Base-by-base conservation (phyloP, 129 eudicot genomes). In the Chrysanthemum seticuspe region DNA sequence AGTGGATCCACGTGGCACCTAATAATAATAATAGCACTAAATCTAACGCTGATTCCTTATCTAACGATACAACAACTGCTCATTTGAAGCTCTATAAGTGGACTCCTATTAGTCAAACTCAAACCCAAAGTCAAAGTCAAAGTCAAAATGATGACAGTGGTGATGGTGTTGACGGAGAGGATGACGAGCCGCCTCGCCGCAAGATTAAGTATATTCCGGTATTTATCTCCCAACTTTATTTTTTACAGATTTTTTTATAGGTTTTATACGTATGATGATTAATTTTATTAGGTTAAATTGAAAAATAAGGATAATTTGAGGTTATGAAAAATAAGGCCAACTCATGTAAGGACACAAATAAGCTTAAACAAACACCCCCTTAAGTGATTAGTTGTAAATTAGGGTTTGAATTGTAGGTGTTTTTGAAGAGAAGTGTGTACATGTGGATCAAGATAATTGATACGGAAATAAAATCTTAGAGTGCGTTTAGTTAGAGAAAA, bases 161-260 rank as follows among this genome's bases (percentile, higher is more conserved):
- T 23, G 83, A 80, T 60, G 85, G 76, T 44, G 56, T 31, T 34
- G 81, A 50, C 1, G 70, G 68, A 13, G 80, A 66, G 0, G 92
- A 92, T 70, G 78, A 83, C 2, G 91, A 88, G 64, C 78, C 84
- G 81, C 92, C 89, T 59, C 84, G 77, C 79, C 84, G 87, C n/a
- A 90, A 85, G 83, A 84, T 88, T 59, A 95, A 88, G 80, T 95
- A 84, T 79, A 82, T 91, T 72, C 96, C 99, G 96, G 99, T 95
- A 86, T 59, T 73, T 62, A 51, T 62, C 23, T 25, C 7, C 7
- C 27, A 5, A 53, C 50, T 7, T 45, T 25, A 0, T 75, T 75
- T 34, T 45, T 19, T 10, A 27, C 12, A 29, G 5, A 10, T 61
- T 9, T 50, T 2, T 50, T 2, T 9, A 0, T 50, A 7, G 13